Conservation (phyloP, 2,329 filamentous ascomycete species). For the Cercospora sojina region DNA sequence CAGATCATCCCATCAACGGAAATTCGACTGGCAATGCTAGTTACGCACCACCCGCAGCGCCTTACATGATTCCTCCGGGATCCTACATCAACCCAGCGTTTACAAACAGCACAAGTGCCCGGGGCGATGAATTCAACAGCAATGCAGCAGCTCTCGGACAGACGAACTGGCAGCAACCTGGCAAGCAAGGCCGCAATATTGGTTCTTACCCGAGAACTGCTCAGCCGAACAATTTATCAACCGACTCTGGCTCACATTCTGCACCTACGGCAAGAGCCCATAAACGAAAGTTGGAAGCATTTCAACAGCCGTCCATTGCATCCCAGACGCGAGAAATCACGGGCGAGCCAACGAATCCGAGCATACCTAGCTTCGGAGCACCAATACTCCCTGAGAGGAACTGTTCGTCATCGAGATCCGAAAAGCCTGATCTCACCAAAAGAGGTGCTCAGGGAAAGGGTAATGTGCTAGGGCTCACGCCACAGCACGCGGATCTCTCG, state of each 20-base stretch:
- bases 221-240: not conserved
- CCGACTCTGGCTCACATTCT: not conserved
- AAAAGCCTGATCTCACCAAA: not conserved
- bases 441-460: not conserved
- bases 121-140: not conserved
- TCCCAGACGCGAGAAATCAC: not conserved
- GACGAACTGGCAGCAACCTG: not conserved
- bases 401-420: conserved; percentile 36
- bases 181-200: not conserved
- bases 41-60: not conserved
- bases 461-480: conserved; percentile 63
- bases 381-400: conserved; percentile 27
- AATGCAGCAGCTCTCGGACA: not conserved
- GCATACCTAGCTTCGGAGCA: conserved; percentile 18
- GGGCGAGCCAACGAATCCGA: conserved; percentile 10
- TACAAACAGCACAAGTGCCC: not conserved
- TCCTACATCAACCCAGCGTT: conserved; percentile 36
- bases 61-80: conserved; percentile 24
- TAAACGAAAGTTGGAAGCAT: conserved; percentile 36
- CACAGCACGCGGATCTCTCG: conserved; percentile 35
- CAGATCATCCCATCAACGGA: not conserved
- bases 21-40: not conserved
- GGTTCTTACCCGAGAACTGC: not conserved
- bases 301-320: not conserved
- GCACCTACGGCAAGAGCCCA: not conserved